These are phyloP conservation scores for Trametopsis cervina DNA, from an alignment of 768 basidiomycete species.

Conservation along the genomic window DNA sequence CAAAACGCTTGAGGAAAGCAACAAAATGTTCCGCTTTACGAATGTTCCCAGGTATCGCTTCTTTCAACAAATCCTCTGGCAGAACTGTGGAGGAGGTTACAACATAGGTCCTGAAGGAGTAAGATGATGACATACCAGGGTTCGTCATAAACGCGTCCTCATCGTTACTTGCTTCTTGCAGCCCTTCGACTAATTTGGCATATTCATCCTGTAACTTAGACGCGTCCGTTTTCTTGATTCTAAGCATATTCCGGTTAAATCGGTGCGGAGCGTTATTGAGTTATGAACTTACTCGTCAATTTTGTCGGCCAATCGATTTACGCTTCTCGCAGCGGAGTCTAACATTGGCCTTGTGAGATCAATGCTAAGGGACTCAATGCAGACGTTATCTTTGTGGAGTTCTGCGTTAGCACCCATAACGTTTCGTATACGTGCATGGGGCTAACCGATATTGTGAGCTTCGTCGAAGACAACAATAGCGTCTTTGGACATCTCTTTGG, in stretches of 20 bases:
- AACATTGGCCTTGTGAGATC: conserved; percentile 97
- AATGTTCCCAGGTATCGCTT: conserved; percentile 97
- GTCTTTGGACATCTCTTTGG: conserved; percentile 95
- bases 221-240: conserved; percentile 92
- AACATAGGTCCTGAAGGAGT: conserved; percentile 1
- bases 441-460: conserved; percentile 94
- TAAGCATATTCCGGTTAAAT: conserved; percentile 24
- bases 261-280: conserved; percentile 1
- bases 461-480: conserved; percentile 99
- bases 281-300: conserved; percentile 80
- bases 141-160: conserved; percentile 87
- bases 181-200: conserved; percentile 86
- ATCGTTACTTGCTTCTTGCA: conserved; percentile 69
- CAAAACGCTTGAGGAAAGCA: conserved; percentile 95
- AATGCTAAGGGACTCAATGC: conserved; percentile 96
- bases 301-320: conserved; percentile 78
- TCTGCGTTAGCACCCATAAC: too few relatives aligned
- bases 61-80: conserved; percentile 89
- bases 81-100: conserved; percentile 45
- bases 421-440: neutral
- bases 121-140: conserved; percentile 49
- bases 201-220: conserved; percentile 96
- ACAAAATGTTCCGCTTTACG: conserved; percentile 99
- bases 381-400: conserved; percentile 75
- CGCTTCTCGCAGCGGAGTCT: conserved; percentile 87